Base-by-base conservation (phyloP, 2,329 filamentous ascomycete genomes). In the Diaporthe capsici region DNA sequence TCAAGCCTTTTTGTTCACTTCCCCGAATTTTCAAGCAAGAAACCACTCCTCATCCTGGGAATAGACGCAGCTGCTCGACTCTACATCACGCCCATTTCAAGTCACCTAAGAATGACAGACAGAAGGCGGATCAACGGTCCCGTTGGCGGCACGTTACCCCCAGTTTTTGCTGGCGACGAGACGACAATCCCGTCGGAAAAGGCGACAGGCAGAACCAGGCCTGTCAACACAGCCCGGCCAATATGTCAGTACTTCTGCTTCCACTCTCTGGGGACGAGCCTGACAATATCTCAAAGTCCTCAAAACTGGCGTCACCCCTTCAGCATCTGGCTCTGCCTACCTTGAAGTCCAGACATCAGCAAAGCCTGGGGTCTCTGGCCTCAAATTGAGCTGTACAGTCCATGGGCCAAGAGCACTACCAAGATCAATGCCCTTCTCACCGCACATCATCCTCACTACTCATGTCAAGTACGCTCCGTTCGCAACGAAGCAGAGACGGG, bases 381-480 rank as follows among this genome's bases (percentile, higher is more conserved):
- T 98, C 82, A 99, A 99, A 84, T 92, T 99, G 76, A 94, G 93
- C 77, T 98, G 96, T 84, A 96, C 95, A 15, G 95, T 98, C 73
- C 96, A 98, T 85, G 97, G 97, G 1, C 97, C 97, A 4, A 92
- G 96, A 79, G 95, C 97, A 34, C 90, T 99, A 57, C 96, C 96
- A 44, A 92, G 95, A 82, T 97, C 94, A 74, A 95, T 95, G 39
- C 93, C 95, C 1, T 99, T 98, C 86, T 97, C 95, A 71, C 95
- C 97, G 13, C 96, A 98, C 80, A 92, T 98, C 78, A 93, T 98
- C 60, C 90, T 99, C 71, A 95, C 94, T 20, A 97, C 96, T 3
- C 95, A 98, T 80, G 94, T 99, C 82, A 99, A 98, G 86, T 98
- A 98, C 83, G 96, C 97, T 0, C 96, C 97, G 0, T 99, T 99